A percentile compares a stretch with the other conserved stretches of the same genome.
phyloP scores from a whole-genome alignment of 192 early-diverging fungal species.

The Neocallimastix lanati region DNA sequence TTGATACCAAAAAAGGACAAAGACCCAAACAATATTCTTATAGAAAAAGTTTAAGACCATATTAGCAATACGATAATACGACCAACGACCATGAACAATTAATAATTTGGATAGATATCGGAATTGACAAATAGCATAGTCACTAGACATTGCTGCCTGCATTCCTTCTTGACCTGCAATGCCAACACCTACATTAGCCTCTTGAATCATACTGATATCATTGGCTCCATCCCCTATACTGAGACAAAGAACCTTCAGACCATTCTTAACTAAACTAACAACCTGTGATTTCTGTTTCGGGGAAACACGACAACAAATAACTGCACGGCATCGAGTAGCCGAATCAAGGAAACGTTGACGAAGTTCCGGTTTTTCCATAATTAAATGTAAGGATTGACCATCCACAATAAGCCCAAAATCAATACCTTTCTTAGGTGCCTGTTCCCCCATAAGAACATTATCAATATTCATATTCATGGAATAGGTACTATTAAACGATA shows the following conservation, averaged over 20 bases:
- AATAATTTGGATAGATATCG: slow-evolving; percentile 62
- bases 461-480: slow-evolving; percentile 15
- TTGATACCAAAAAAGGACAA: slow-evolving; percentile 82
- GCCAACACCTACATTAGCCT: slow-evolving; percentile 84
- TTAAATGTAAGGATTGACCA: slow-evolving; percentile 66
- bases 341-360: slow-evolving; percentile 47
- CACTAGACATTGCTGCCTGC: slow-evolving; percentile 80
- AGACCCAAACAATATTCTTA: slow-evolving; percentile 78
- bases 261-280: slow-evolving; percentile 68
- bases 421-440: background rate
- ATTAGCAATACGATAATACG: slow-evolving; percentile 44
- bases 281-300: slow-evolving; percentile 92
- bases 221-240: slow-evolving; percentile 95
- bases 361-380: slow-evolving; percentile 37
- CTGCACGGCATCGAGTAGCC: slow-evolving; percentile 61
- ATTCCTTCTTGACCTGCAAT: slow-evolving; percentile 88
- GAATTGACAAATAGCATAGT: slow-evolving; percentile 89
- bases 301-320: slow-evolving; percentile 87
- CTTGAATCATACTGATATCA: slow-evolving; percentile 97
- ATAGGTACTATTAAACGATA: background rate
- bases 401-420: slow-evolving; percentile 57
- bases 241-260: slow-evolving; percentile 67
- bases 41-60: slow-evolving; percentile 87
- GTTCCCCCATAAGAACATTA: slow-evolving; percentile 6
- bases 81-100: slow-evolving; percentile 88